Evolutionary conservation across 495 filamentous ascomycete genomes (phyloP), one percentile per base, ranked within the genome.

Genomic region (Penicillium tannophilum): DNA sequence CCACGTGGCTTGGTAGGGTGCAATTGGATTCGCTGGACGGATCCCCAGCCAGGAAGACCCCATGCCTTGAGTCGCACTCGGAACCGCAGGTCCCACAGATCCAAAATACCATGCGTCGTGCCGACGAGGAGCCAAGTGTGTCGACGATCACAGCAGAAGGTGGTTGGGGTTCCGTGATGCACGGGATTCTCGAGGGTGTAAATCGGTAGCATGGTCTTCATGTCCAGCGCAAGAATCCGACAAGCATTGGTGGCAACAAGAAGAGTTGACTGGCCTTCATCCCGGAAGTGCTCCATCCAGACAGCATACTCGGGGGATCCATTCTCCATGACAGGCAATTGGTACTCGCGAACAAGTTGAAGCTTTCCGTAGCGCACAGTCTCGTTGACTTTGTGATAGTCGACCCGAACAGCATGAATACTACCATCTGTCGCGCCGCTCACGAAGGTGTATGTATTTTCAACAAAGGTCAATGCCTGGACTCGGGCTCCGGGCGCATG

Each of bases 21-120:
- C 2, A 94, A 73, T 52, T 84, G 75, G 4, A 98, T 76, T 9
- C 91, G 83, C 58, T 96, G 90, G 59, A 99, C 95, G 24, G 90
- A 79, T 8, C 87, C 84, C 63, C 87, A 89, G 30, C 90, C 90
- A 2, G 91, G 86, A 9, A 99, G 82, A 20, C 90, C 91, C 93
- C 93, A 98, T 6, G 87, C 89, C 72, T 90, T 93, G 30, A 97
- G 73, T 16, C 92, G 86, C 50, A 97, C 81, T 52, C 84, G 88
- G 76, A 98, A 99, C 16, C 95, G 89, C 16, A 99, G 83, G 69
- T 99, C 95, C 94, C 95, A 99, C 17, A 99, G 79, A 64, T 96
- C 90, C 8, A 99, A 76, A 47, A 97, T 86, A 4, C 95, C 95
- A 63, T 98, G 93, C 7, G 92, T 91, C 1, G 95, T 98, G 33